phyloP scores from a whole-genome alignment of 352 stramenopile genomes.

The Globisporangium mamillatum region DNA sequence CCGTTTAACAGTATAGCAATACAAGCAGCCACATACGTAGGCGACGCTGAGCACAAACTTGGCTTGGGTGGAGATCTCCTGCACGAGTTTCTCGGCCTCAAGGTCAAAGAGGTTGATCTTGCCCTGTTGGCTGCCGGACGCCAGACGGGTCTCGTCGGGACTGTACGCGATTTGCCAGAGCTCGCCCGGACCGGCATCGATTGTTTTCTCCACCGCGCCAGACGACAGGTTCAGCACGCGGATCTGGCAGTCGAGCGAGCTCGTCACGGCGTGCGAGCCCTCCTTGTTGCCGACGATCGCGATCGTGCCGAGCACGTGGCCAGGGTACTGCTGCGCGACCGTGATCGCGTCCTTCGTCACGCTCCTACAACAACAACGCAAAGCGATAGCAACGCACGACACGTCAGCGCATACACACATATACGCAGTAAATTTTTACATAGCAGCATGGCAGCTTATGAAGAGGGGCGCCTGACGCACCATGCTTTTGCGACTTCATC shows the following conservation, averaged over 20 bases:
- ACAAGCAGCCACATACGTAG: slow-evolving; percentile 44
- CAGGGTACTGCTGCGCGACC: slow-evolving; percentile 80
- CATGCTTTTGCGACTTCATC: slow-evolving; percentile 87
- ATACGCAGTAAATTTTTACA: not conserved
- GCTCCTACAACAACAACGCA: slow-evolving; percentile 32
- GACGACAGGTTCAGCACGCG: slow-evolving; percentile 73
- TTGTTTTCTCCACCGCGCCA: slow-evolving; percentile 75
- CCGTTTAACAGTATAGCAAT: slow-evolving; percentile 6
- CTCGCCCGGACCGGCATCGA: slow-evolving; percentile 83
- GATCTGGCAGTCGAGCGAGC: slow-evolving; percentile 83
- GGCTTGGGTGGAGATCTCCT: slow-evolving; percentile 65
- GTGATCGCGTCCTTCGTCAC: slow-evolving; percentile 65
- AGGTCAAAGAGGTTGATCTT: slow-evolving; percentile 89
- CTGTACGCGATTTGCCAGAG: slow-evolving; percentile 87
- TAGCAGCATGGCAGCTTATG: not conserved
- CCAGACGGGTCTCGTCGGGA: slow-evolving; percentile 77
- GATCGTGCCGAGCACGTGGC: slow-evolving; percentile 84
- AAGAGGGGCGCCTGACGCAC: slow-evolving; percentile 23
- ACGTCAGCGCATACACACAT: not conserved
- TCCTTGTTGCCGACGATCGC: slow-evolving; percentile 81
- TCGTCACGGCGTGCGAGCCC: slow-evolving; percentile 71
- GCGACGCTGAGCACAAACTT: slow-evolving; percentile 80
- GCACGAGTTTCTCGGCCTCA: slow-evolving; percentile 71
- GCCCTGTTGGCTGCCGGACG: slow-evolving; percentile 77
- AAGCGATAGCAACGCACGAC: not conserved